Percentiles rank a stretch among this genome's conserved stretches.
These are phyloP conservation scores for Pichia eremophila DNA, from an alignment of 805 yeast species.

Conservation along the genomic window DNA sequence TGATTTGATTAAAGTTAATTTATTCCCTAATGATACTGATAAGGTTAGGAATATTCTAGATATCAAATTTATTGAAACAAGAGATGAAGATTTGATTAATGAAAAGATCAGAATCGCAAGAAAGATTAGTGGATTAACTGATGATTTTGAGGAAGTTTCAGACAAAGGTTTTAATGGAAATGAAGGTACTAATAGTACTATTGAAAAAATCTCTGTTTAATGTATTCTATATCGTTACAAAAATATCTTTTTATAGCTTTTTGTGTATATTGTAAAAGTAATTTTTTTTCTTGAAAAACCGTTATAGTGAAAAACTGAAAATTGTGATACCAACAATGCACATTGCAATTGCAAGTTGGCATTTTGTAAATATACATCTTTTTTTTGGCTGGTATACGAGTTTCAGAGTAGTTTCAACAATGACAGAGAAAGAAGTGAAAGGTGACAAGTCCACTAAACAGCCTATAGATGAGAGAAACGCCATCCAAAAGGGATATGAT, in stretches of 20 bases:
- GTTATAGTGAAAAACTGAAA: no score
- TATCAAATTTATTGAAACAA: constrained; percentile 38
- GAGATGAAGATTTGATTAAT: constrained; percentile 20
- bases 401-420: no score
- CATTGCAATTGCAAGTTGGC: no score
- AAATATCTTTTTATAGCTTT: no score
- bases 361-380: no score
- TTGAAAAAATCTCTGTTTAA: background rate
- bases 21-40: constrained; percentile 59
- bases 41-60: constrained; percentile 55
- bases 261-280: no score
- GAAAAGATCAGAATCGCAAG: constrained; percentile 8
- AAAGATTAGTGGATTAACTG: background rate
- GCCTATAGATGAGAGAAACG: background rate
- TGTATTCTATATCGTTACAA: background rate
- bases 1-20: constrained; percentile 42
- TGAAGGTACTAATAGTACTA: background rate
- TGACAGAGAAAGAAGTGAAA: no score
- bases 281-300: no score
- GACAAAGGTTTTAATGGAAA: background rate
- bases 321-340: no score
- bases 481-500: background rate
- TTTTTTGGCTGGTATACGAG: no score
- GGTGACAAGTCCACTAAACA: no score
- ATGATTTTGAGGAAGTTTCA: constrained; percentile 15